These are phyloP conservation scores for Pyronema omphalodes DNA, from an alignment of 495 filamentous ascomycete species.

Conservation along the genomic window DNA sequence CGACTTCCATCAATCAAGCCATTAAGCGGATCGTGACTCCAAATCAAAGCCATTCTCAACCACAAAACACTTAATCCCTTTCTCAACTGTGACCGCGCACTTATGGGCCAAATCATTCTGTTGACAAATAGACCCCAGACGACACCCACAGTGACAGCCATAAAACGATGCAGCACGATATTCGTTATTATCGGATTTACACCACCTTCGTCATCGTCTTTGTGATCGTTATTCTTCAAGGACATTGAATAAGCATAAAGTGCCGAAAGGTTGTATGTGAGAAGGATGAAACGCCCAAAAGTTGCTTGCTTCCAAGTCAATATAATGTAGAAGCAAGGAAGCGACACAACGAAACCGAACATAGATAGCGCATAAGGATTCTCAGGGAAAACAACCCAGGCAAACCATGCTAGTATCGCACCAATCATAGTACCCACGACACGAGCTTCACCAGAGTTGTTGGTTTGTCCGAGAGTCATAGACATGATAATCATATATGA, in stretches of 20 bases:
- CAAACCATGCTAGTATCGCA: slow-evolving; percentile 50
- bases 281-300: slow-evolving; percentile 76
- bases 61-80: slow-evolving; percentile 70
- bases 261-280: slow-evolving; percentile 93
- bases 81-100: slow-evolving; percentile 67
- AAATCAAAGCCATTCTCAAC: slow-evolving; percentile 86
- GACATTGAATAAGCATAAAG: slow-evolving; percentile 85
- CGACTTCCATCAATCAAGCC: slow-evolving; percentile 36
- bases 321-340: slow-evolving; percentile 78
- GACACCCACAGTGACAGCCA: slow-evolving; percentile 71
- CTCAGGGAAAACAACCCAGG: slow-evolving; percentile 55
- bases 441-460: slow-evolving; percentile 70
- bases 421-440: slow-evolving; percentile 81
- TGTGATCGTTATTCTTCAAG: slow-evolving; percentile 48
- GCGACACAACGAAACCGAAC: slow-evolving; percentile 60
- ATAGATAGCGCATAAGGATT: slow-evolving; percentile 56
- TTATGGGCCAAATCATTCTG: slow-evolving; percentile 80
- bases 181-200: slow-evolving; percentile 63
- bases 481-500: slow-evolving; percentile 97
- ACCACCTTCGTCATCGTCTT: slow-evolving; percentile 75
- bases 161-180: slow-evolving; percentile 77
- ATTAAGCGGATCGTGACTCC: slow-evolving; percentile 84
- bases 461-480: slow-evolving; percentile 91
- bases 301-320: slow-evolving; percentile 67
- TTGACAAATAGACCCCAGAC: slow-evolving; percentile 88